Evolutionary conservation across 1,284 basidiomycete species (phyloP), one percentile per base, ranked within the genome.

Genomic region (Taiwanofungus camphoratus): DNA sequence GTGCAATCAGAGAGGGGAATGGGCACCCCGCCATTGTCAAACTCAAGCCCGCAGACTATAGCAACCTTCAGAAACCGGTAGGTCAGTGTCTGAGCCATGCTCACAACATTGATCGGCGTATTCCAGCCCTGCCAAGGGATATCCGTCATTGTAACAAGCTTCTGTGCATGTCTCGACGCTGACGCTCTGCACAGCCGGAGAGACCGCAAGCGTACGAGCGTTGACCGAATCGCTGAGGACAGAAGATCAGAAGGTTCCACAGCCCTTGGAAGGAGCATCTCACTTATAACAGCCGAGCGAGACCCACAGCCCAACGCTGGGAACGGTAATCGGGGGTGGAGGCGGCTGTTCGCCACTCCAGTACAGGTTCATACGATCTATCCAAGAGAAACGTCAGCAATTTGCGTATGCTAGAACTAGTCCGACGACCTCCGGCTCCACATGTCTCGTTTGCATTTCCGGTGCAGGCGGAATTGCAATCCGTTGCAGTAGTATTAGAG

Each of bases 211-310:
- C 5, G 73, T 68, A 29, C 82, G 74, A 23, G 66, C 63, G 24
- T 59, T 61, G 29, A 66, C 62, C 36, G 70, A 67, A 39, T 82
- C 79, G 48, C 77, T 81, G 45, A 3, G 20, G 19, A 39, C 8
- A 44, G 19, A 30, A 41, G n/a, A 37, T 41, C 27, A 41, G 31
- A 13, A 30, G 13, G 31, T n/a, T n/a, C 13, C 33, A 39, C 49
- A 11, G 35, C 21, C 30, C 5, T 18, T 7, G 6, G 36, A 24
- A 24, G 35, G 13, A 24, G 41, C 39, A 12, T 62, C 69, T 38
- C 54, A 82, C 81, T 66, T 77, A 61, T 70, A 82, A 57, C 82
- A 85, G 5, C 82, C 82, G 20, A 83, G 66, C 2, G 79, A 79
- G 4, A 62, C 61, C 82, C 82, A 84, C 32, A 73, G 66, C 4